Conservation (phyloP, 2,329 filamentous ascomycete species). For the Boeremia exigua region DNA sequence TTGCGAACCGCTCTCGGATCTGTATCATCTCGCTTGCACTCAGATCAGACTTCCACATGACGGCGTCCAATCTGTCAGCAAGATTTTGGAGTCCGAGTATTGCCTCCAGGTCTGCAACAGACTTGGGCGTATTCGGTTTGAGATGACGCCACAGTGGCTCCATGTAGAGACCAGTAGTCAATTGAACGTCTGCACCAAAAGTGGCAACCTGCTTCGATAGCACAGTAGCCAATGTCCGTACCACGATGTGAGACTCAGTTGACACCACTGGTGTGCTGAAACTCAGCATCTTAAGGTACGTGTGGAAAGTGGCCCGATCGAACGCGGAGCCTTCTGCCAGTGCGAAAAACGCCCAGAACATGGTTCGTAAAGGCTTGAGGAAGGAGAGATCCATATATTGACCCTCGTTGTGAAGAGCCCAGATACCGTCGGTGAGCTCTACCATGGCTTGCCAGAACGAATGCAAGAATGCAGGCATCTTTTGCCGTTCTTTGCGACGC, state of each 20-base stretch:
- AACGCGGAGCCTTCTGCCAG: slow-evolving; percentile 52
- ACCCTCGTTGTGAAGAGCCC: slow-evolving; percentile 13
- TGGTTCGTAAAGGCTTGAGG: slow-evolving; percentile 38
- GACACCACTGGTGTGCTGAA: slow-evolving; percentile 19
- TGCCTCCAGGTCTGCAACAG: slow-evolving; percentile 45
- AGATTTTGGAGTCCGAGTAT: slow-evolving; percentile 53
- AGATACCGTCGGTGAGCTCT: slow-evolving; percentile 24
- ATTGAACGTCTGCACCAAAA: slow-evolving; percentile 73
- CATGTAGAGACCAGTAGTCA: slow-evolving; percentile 80
- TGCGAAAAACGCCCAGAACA: slow-evolving; percentile 58
- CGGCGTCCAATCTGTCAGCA: slow-evolving; percentile 54
- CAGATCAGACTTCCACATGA: slow-evolving; percentile 46
- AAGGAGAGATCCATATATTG: slow-evolving; percentile 20
- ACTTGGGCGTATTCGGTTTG: slow-evolving; percentile 63
- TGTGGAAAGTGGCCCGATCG: slow-evolving; percentile 61
- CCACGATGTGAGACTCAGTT: slow-evolving; percentile 17
- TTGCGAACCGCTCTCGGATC: slow-evolving; percentile 43
- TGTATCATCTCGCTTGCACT: slow-evolving; percentile 44
- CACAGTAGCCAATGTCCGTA: slow-evolving; percentile 34
- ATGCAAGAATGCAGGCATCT: slow-evolving; percentile 40
- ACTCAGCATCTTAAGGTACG: slow-evolving; percentile 54
- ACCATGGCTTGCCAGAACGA: slow-evolving; percentile 31
- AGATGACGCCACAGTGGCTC: slow-evolving; percentile 77
- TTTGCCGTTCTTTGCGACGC: slow-evolving; percentile 44
- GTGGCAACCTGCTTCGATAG: slow-evolving; percentile 37